Evolutionary conservation across 140 eudicot genomes (phyloP).

Genomic region (Bidens hawaiensis): DNA sequence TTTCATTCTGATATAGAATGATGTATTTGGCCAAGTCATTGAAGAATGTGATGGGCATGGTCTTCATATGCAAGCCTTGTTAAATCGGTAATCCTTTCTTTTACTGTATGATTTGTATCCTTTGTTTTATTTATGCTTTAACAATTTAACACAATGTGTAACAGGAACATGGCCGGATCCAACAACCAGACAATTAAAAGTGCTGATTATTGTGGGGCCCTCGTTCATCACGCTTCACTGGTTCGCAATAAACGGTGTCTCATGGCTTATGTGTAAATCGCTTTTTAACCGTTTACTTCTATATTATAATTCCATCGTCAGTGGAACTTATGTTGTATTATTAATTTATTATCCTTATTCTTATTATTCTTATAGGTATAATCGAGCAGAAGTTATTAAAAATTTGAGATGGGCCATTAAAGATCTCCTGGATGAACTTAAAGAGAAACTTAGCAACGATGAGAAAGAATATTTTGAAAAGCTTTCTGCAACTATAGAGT

Average conservation of each 20-base stretch:
- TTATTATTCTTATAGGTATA: slow-evolving; percentile 45
- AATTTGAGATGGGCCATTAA: slow-evolving; percentile 76
- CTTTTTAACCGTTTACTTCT: background rate
- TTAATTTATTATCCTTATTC: too few relatives aligned
- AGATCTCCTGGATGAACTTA: slow-evolving; percentile 64
- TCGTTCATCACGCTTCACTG: slow-evolving; percentile 74
- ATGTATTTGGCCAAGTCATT: slow-evolving; percentile 61
- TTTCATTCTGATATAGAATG: slow-evolving; percentile 41
- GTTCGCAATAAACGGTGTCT: slow-evolving; percentile 95
- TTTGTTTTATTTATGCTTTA: background rate
- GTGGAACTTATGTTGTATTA: background rate
- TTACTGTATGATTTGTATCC: slow-evolving; percentile 26
- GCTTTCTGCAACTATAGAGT: slow-evolving; percentile 55
- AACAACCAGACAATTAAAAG: background rate
- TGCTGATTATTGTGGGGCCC: slow-evolving; percentile 8
- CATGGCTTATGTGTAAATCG: slow-evolving; percentile 83
- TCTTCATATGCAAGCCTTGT: slow-evolving; percentile 54
- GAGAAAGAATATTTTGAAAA: slow-evolving; percentile 74
- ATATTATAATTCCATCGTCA: background rate
- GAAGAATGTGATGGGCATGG: slow-evolving; percentile 64
- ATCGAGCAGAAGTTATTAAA: slow-evolving; percentile 75
- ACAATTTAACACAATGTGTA: background rate
- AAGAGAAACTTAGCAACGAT: slow-evolving; percentile 61
- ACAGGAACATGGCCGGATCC: slow-evolving; percentile 52
- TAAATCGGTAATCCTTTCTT: slow-evolving; percentile 47